Conservation (phyloP, 2,329 filamentous ascomycete genomes). For the Mollisiaceae sp. region DNA sequence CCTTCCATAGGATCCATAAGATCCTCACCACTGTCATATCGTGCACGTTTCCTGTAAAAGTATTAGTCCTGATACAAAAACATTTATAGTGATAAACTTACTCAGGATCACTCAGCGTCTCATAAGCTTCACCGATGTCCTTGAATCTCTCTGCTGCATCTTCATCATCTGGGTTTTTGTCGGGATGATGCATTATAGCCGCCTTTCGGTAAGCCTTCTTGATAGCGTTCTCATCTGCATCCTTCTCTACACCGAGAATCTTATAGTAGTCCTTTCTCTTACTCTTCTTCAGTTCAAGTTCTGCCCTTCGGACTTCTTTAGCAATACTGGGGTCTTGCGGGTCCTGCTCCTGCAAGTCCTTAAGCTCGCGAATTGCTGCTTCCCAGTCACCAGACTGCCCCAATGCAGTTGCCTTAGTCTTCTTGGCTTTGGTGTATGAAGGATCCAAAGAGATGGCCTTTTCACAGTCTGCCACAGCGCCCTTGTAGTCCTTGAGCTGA, state of each 20-base stretch:
- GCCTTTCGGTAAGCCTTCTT: constrained; percentile 97
- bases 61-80: constrained; percentile 43
- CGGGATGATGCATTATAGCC: constrained; percentile 92
- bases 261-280: constrained; percentile 99
- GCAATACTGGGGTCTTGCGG: constrained; percentile 80
- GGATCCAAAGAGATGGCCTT: constrained; percentile 83
- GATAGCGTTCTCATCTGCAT: constrained; percentile 81
- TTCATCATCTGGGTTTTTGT: constrained; percentile 92
- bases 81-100: constrained; percentile 54
- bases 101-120: constrained; percentile 92
- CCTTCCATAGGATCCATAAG: constrained; percentile 83
- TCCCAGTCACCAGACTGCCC: constrained; percentile 91
- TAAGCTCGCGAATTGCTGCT: constrained; percentile 86
- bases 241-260: constrained; percentile 87
- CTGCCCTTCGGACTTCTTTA: constrained; percentile 86
- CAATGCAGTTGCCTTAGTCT: constrained; percentile 90
- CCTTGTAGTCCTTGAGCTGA: constrained; percentile 82
- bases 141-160: constrained; percentile 92
- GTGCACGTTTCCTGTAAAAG: constrained; percentile 73
- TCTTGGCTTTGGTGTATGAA: constrained; percentile 85
- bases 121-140: constrained; percentile 96
- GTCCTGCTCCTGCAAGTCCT: constrained; percentile 81
- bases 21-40: constrained; percentile 93
- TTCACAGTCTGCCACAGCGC: constrained; percentile 85
- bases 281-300: constrained; percentile 96